These are phyloP conservation scores for Aegilops sharonensis DNA, from an alignment of 176 grass and related monocot genomes.

Conservation along the genomic window DNA sequence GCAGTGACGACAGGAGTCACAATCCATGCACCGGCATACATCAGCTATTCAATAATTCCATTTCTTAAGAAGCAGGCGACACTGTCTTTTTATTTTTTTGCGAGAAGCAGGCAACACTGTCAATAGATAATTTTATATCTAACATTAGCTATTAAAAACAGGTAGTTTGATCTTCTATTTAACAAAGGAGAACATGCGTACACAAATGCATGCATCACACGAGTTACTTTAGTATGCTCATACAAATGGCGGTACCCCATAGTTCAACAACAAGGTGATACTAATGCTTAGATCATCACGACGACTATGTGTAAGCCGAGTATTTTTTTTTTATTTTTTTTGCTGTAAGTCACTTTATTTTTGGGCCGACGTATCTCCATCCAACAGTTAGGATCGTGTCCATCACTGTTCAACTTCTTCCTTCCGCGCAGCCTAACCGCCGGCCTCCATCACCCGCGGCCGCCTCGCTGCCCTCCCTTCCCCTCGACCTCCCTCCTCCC, in stretches of 20 bases:
- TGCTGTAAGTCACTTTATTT: too few species aligned
- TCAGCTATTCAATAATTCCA: neutral
- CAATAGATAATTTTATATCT: neutral
- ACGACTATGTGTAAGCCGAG: too few species aligned
- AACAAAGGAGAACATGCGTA: neutral
- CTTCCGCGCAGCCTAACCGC: too few species aligned
- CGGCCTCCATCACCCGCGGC: too few species aligned
- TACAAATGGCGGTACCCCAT: neutral
- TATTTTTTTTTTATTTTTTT: too few species aligned
- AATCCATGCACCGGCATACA: neutral
- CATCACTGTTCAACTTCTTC: too few species aligned
- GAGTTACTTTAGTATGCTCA: neutral
- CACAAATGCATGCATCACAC: neutral
- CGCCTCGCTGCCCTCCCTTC: too few species aligned
- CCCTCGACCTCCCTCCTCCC: too few species aligned
- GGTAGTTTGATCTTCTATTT: neutral
- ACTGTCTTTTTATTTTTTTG: too few species aligned
- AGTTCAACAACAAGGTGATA: neutral
- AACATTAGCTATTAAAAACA: neutral
- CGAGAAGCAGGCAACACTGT: neutral
- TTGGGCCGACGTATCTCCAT: too few species aligned
- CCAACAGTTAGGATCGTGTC: too few species aligned
- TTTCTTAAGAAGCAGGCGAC: neutral
- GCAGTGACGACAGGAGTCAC: neutral
- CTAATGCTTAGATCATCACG: too few species aligned